A percentile compares a stretch with the other conserved stretches of the same genome.
Evolutionary conservation across 768 basidiomycete species (phyloP).

Genomic region (Neoboletus magnificus): DNA sequence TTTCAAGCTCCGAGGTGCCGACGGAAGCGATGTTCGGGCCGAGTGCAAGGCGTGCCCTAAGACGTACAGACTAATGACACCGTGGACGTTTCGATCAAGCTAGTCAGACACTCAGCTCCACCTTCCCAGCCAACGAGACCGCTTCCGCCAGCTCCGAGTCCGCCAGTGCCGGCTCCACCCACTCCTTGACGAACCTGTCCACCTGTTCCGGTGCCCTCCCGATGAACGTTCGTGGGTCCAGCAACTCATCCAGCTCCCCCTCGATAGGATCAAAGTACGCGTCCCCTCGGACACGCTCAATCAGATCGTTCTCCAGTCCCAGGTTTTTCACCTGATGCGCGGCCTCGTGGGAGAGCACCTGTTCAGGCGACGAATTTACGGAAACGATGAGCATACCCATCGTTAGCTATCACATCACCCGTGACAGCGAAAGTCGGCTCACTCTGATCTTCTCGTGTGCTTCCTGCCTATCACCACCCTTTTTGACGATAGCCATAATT

Average conservation of each 20-base stretch:
- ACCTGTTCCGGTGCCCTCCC: conserved; percentile 96
- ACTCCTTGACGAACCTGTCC: conserved; percentile 79
- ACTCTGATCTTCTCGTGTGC: conserved; percentile 95
- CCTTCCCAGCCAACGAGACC: conserved; percentile 48
- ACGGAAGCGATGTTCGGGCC: conserved; percentile 21
- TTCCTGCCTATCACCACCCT: conserved; percentile 92
- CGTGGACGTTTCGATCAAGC: neutral
- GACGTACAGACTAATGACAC: too few relatives aligned
- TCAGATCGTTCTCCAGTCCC: conserved; percentile 93
- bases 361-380: neutral
- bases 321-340: conserved; percentile 92
- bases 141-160: conserved; percentile 53
- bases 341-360: conserved; percentile 94
- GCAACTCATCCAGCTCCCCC: conserved; percentile 66
- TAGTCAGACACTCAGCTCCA: conserved; percentile 46
- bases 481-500: conserved; percentile 98
- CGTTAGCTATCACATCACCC: conserved; percentile 14
- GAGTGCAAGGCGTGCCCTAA: neutral
- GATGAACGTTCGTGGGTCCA: conserved; percentile 87
- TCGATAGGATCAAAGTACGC: conserved; percentile 91
- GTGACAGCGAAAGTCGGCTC: conserved; percentile 21
- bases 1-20: conserved; percentile 17
- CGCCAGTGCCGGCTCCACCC: conserved; percentile 82
- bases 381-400: conserved; percentile 6
- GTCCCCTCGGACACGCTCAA: conserved; percentile 78